These are phyloP conservation scores for Podaxis sp. DNA, from an alignment of 768 basidiomycete species.

Conservation along the genomic window DNA sequence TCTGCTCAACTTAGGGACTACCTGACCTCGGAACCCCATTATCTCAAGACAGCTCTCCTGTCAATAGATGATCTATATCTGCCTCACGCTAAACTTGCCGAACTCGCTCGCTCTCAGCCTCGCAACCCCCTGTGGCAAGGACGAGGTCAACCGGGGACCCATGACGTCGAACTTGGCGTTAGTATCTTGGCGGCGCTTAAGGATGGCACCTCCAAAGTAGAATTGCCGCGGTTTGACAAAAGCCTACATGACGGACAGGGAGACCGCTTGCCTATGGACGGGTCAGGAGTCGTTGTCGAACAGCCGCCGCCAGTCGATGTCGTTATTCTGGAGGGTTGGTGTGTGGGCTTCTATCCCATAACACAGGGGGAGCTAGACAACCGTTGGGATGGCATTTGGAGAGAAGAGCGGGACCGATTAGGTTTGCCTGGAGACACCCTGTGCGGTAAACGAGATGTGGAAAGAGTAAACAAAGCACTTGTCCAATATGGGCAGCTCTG, in stretches of 20 bases:
- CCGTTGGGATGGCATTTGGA: slow-evolving; percentile 52
- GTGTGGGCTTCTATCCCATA: slow-evolving; percentile 81
- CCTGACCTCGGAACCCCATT: slow-evolving; percentile 44
- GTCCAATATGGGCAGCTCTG: slow-evolving; percentile 66
- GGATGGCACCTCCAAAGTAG: slow-evolving; percentile 41
- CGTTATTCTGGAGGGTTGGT: slow-evolving; percentile 96
- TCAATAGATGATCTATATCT: slow-evolving; percentile 90
- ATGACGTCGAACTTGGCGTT: slow-evolving; percentile 72
- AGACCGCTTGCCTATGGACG: slow-evolving; percentile 60
- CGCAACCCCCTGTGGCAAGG: slow-evolving; percentile 71
- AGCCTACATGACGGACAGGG: slow-evolving; percentile 78
- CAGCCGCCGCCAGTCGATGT: slow-evolving; percentile 56
- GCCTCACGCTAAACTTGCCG: slow-evolving; percentile 58
- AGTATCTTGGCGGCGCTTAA: slow-evolving; percentile 51
- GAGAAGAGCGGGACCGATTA: slow-evolving; percentile 34
- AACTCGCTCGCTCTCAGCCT: slow-evolving; percentile 55
- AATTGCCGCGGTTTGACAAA: slow-evolving; percentile 87
- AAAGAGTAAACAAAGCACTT: slow-evolving; percentile 64
- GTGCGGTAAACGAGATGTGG: slow-evolving; percentile 51
- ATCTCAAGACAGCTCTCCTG: slow-evolving; percentile 59
- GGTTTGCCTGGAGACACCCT: slow-evolving; percentile 35
- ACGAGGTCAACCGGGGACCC: slow-evolving; percentile 92
- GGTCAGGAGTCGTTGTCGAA: slow-evolving; percentile 41
- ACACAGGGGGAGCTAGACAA: slow-evolving; percentile 45
- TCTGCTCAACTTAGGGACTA: slow-evolving; percentile 52